Evolutionary conservation across 2,329 filamentous ascomycete species (phyloP).

Genomic region (Berkeleyomyces rouxiae): DNA sequence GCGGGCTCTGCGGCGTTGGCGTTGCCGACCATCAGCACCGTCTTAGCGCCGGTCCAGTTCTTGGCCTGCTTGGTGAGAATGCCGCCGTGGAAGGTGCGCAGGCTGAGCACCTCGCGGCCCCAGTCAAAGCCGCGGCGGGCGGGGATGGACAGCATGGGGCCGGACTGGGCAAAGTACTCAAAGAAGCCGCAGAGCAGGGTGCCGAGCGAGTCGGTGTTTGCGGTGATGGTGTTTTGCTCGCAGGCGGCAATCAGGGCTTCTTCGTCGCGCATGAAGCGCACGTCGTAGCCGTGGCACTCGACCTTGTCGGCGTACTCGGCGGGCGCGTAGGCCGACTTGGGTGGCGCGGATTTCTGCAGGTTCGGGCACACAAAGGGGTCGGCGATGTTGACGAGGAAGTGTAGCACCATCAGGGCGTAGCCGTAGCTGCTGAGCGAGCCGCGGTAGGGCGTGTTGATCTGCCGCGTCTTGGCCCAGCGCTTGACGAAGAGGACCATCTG

Average conservation of each 20-base stretch:
- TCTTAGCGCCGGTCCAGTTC: conserved; percentile 73
- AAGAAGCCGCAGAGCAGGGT: conserved; percentile 69
- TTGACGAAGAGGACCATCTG: conserved; percentile 76
- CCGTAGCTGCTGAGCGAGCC: conserved; percentile 82
- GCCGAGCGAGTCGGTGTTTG: conserved; percentile 54
- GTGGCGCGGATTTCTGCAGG: conserved; percentile 44
- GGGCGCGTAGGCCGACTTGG: conserved; percentile 21
- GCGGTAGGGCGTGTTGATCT: conserved; percentile 73
- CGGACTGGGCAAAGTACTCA: conserved; percentile 59
- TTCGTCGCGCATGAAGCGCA: conserved; percentile 68
- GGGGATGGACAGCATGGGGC: conserved; percentile 32
- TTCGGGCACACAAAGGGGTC: conserved; percentile 73
- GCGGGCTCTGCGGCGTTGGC: background rate
- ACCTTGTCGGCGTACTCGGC: conserved; percentile 24
- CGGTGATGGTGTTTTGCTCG: conserved; percentile 39
- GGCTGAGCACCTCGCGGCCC: conserved; percentile 62
- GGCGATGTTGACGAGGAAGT: conserved; percentile 73
- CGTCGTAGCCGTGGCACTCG: conserved; percentile 46
- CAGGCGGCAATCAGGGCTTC: conserved; percentile 48
- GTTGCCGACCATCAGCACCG: conserved; percentile 25
- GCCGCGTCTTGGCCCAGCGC: conserved; percentile 71
- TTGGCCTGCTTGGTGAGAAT: conserved; percentile 59
- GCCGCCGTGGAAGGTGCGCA: conserved; percentile 50
- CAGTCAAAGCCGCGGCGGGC: conserved; percentile 53
- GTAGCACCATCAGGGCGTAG: conserved; percentile 81